Base-by-base conservation (phyloP, 1,139 yeast genomes). In the Blastobotrys buckinghamii region DNA sequence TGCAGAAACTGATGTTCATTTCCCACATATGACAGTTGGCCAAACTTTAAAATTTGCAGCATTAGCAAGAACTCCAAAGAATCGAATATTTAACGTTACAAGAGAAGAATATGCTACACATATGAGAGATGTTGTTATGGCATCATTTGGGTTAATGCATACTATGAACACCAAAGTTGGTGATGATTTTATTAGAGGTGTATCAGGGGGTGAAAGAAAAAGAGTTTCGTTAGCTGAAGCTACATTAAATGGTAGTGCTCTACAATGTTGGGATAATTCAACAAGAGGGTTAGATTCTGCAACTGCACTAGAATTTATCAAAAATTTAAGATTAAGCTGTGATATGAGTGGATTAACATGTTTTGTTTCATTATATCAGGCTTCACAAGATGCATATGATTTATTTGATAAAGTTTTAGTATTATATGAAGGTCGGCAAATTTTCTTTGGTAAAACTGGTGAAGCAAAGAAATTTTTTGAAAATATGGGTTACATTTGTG, bases 201-300 rank as follows among this genome's bases (percentile, higher is more conserved):
- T 84, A 33, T 82, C 90, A 41, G 94, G 94, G 59, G 94, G 94
- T 69, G 92, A 84, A 68, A 75, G 92, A 58, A 84, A 84, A 67
- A 81, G 94, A 67, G 92, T 84, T 22, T 82, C 90, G 4, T 81
- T 84, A 59, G 86, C 86, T 26, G 88, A 82, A 62, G 81, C 78
- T 3, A 69, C 81, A 37, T 70, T 80, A n/a, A 72, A 81, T 46
- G 79, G 82, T 29, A 79, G 84, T 9, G 73, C 79, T 43, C 66
- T 82, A 46, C 84, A 81, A 61, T 80, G 85, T 65, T 82, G 85
- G 81, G 89, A 82, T 67, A 82, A 82, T 64, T 81, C 87, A 27
- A 82, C 89, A 5, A 76, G 89, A 66, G 89, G 89, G 60, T 71
- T 82, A 51, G 89, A 82, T 64, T 76, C 88, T 20, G 84, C 88